Evolutionary conservation across 228 moss, liverwort and hornwort genomes (phyloP), one percentile per base, ranked within the genome.

Genomic region (Sphagnum fallax): DNA sequence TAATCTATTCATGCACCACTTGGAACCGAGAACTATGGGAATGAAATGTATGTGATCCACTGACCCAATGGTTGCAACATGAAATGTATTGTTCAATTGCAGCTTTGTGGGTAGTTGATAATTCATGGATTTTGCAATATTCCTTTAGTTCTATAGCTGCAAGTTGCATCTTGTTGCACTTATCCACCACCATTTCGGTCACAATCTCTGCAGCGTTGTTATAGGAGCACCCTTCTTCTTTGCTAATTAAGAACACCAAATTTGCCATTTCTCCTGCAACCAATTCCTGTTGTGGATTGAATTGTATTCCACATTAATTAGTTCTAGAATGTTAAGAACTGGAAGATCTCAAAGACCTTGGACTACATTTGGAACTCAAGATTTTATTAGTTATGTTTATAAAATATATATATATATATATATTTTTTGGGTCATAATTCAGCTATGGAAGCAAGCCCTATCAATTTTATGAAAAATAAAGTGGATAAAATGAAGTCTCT

Each of bases 181-280:
- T 73, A 59, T 73, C 68, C 53, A 52, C 53, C 51, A 73, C 49
- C 73, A 77, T 77, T 47, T 73, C 64, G 59, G 55, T 62, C 0
- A 73, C 73, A n/a, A 63, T 53, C 50, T 69, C 51, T 48, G 57
- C 73, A 11, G 73, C 77, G 60, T 73, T 69, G 49, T 64, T 72
- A 15, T 77, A 77, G 0, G 77, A 73, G 58, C 77, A 77, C 7
- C 50, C 68, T 12, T 69, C 59, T 64, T 73, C 58, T 64, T 52
- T 69, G 55, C 73, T 77, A 47, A 77, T 73, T 50, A 77, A 14
- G 62, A 64, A 69, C 11, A 77, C 69, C 65, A 73, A 50, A 60
- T 73, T 77, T 1, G 32, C 0, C 18, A 58, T 49, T 72, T 73
- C 68, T 61, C 73, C 77, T 6, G 59, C 73, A 0, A 69, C 16